These are phyloP conservation scores for Gaillardinia entomophila DNA, from an alignment of 805 yeast genomes.

Conservation along the genomic window DNA sequence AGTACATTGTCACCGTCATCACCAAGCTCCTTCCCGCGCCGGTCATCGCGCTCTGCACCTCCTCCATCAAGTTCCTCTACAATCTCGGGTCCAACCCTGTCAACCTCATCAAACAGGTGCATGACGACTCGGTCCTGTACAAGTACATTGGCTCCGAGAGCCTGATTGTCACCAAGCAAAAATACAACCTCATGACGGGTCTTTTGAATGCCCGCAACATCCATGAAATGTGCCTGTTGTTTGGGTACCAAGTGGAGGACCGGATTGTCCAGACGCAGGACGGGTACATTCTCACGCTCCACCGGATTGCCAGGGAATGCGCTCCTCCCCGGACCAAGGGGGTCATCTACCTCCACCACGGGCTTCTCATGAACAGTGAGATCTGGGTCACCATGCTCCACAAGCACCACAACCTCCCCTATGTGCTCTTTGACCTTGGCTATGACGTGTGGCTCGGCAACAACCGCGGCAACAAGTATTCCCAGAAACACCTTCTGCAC, in stretches of 20 bases:
- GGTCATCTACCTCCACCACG: constrained; percentile 85
- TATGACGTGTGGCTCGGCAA: constrained; percentile 95
- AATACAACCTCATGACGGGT: constrained; percentile 25
- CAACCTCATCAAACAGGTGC: constrained; percentile 10
- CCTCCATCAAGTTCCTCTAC: constrained; percentile 20
- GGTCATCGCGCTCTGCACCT: constrained; percentile 32
- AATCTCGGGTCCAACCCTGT: constrained; percentile 22
- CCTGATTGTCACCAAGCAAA: constrained; percentile 12
- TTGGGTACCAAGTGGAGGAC: constrained; percentile 68
- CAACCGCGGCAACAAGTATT: constrained; percentile 89
- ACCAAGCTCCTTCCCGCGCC: constrained; percentile 41
- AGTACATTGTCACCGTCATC: constrained; percentile 39
- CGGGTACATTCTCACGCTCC: constrained; percentile 69
- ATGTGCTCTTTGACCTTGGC: constrained; percentile 70
- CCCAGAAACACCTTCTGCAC: constrained; percentile 61
- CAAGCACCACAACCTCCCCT: constrained; percentile 51
- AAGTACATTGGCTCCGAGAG: constrained; percentile 20
- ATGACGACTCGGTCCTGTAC: constrained; percentile 4
- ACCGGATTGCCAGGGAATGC: constrained; percentile 46
- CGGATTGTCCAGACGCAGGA: constrained; percentile 75
- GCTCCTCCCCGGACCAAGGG: constrained; percentile 19
- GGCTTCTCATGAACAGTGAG: constrained; percentile 84
- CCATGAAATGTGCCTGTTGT: constrained; percentile 59
- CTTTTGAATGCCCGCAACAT: constrained; percentile 48
- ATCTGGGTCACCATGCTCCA: constrained; percentile 52